Base-by-base conservation (phyloP, 768 basidiomycete genomes). In the Russula griseocarnosa region DNA sequence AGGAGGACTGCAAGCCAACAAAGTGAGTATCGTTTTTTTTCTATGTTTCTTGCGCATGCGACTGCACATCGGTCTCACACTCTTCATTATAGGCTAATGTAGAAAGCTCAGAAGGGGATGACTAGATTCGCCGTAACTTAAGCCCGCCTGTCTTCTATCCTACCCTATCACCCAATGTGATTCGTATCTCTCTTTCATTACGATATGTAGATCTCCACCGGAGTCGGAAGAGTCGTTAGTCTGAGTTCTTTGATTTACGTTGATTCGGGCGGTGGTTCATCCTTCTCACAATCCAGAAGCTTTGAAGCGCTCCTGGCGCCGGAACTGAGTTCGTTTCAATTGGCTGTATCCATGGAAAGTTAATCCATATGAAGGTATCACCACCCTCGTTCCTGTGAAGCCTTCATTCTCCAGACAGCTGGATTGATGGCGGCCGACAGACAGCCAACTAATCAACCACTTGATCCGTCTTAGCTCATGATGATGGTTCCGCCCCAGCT, bases 1-100 rank as follows among this genome's bases (percentile, higher is more conserved):
- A 10, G 92, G 92, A 22, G 90, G 92, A 14, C 67, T 87, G 61
- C 84, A 89, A 67, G 86, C 83, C 69, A 91, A 89, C 74, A 88
- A 89, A 82, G 92, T 90, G 61, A 18, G 81, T 71, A 44, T 42
- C 18, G 44, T 61, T 40, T 52, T 47, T 9, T 26, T 20, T n/a
- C n/a, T 22, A 13, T n/a, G n/a, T 9, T 22, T 36, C 34, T 13
- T 36, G 11, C 44, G 2, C 22, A 18, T 28, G 30, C 7, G 24
- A 36, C 20, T 30, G 36, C 36, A 36, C 9, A 10, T 30, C 36
- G 44, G 55, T 59, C 54, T 58, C 50, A 28, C 38, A n/a, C 3
- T 24, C 55, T 65, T 28, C 60, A 34, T 28, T 60, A 4, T 62
- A 79, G 79, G 79, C 79, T 56, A 78, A 74, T 44, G 72, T 72